phyloP scores from a whole-genome alignment of 768 basidiomycete species.

The Tulasnella sp. region DNA sequence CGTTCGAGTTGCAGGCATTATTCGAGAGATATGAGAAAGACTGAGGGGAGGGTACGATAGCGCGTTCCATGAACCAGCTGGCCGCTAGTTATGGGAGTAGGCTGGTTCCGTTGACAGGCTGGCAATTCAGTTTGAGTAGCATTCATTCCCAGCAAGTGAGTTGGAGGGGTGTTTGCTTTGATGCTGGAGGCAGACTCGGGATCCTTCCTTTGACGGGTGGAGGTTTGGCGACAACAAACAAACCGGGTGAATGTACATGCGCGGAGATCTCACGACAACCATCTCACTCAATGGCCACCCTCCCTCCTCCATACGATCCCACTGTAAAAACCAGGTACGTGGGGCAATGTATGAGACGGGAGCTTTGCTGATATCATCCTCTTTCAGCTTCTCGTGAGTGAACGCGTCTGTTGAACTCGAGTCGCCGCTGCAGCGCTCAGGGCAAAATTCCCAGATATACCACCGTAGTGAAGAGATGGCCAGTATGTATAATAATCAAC shows the following conservation, averaged over 20 bases:
- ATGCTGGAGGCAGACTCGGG: neutral
- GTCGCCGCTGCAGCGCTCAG: no score
- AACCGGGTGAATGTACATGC: neutral
- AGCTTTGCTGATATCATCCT: neutral
- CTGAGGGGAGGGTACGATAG: neutral
- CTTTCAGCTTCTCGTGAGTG: constrained; percentile 23
- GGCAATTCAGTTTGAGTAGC: neutral
- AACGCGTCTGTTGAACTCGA: neutral
- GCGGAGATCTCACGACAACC: neutral
- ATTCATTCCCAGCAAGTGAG: neutral
- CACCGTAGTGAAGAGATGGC: constrained; percentile 65
- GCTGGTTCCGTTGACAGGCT: neutral
- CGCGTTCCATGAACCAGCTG: neutral
- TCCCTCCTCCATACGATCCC: neutral
- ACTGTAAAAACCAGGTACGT: neutral
- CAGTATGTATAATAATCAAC: constrained; percentile 48
- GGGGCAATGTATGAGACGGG: neutral
- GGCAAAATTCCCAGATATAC: constrained; percentile 52
- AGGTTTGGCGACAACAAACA: neutral
- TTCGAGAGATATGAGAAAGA: neutral
- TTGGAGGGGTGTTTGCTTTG: neutral
- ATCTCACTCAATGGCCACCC: neutral
- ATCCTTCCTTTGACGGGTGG: neutral
- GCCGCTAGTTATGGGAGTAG: neutral
- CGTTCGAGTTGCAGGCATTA: neutral